Conservation (phyloP, 176 grass and related monocot genomes). For the Phoenix roebelenii region DNA sequence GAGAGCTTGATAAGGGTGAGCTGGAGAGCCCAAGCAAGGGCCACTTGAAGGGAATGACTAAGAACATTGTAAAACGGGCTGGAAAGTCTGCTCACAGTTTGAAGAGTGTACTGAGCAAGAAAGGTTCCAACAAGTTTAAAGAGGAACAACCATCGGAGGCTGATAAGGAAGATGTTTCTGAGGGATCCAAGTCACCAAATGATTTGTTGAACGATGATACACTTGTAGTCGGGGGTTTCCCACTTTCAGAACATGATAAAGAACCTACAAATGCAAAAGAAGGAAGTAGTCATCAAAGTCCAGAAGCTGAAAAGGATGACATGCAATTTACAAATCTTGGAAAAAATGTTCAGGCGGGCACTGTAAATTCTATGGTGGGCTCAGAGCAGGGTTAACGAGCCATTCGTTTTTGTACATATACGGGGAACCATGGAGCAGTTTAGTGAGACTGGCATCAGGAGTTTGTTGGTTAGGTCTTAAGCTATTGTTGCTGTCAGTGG, state of each 20-base stretch:
- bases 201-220: constrained; percentile 24
- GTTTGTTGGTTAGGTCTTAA: too few relatives aligned
- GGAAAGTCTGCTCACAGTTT: constrained; percentile 42
- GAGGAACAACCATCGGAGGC: constrained; percentile 27
- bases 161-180: constrained; percentile 27
- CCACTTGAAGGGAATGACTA: background rate
- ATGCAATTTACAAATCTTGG: too few relatives aligned
- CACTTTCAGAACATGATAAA: constrained; percentile 14
- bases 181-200: constrained; percentile 3
- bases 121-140: constrained; percentile 37
- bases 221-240: constrained; percentile 20
- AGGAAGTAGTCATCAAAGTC: background rate
- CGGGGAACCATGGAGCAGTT: too few relatives aligned
- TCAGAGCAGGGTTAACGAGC: too few relatives aligned
- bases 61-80: constrained; percentile 24
- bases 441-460: too few relatives aligned
- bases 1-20: constrained; percentile 22
- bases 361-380: too few relatives aligned
- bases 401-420: too few relatives aligned
- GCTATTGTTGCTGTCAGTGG: too few relatives aligned
- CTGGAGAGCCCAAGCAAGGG: constrained; percentile 34
- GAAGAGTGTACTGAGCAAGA: constrained; percentile 46
- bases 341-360: too few relatives aligned
- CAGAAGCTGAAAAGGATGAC: too few relatives aligned
- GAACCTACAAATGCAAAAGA: background rate